Evolutionary conservation across 768 basidiomycete species (phyloP).

Genomic region (Pilatotrama ljubarskyi): DNA sequence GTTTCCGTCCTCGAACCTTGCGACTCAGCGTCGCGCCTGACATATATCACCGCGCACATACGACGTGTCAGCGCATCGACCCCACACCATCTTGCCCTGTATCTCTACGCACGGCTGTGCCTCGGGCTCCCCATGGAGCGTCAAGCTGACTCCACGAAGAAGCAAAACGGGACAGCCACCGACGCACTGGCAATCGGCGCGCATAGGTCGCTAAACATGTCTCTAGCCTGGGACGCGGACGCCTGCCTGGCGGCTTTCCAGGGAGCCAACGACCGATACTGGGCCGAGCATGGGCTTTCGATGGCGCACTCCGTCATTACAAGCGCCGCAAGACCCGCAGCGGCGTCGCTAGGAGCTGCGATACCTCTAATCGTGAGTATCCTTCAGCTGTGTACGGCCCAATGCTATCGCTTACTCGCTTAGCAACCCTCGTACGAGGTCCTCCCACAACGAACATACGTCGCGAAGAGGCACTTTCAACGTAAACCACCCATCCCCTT

Average conservation of each 20-base stretch:
- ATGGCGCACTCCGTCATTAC: neutral
- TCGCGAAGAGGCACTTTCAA: conserved; percentile 6
- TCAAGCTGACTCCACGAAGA: too few species aligned
- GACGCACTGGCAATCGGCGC: too few species aligned
- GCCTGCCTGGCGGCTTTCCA: neutral
- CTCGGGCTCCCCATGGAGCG: too few species aligned
- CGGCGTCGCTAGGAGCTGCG: too few species aligned
- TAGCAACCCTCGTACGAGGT: neutral
- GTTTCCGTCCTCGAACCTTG: too few species aligned
- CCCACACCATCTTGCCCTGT: too few species aligned
- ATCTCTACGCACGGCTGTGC: too few species aligned
- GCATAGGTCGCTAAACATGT: too few species aligned
- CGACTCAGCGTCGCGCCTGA: too few species aligned
- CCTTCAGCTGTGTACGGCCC: neutral
- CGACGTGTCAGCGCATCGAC: too few species aligned
- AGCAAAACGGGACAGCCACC: too few species aligned
- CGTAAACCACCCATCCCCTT: conserved; percentile 4
- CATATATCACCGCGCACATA: too few species aligned
- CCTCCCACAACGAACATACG: conserved; percentile 4
- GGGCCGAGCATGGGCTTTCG: neutral
- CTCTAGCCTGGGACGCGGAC: neutral
- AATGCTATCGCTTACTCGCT: neutral
- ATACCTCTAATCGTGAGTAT: neutral
- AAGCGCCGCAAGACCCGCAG: neutral
- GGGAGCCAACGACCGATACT: conserved; percentile 6